A percentile compares a stretch with the other conserved stretches of the same genome.
Conservation (phyloP, 345 rosid genomes). For the Gossypium longicalyx region DNA sequence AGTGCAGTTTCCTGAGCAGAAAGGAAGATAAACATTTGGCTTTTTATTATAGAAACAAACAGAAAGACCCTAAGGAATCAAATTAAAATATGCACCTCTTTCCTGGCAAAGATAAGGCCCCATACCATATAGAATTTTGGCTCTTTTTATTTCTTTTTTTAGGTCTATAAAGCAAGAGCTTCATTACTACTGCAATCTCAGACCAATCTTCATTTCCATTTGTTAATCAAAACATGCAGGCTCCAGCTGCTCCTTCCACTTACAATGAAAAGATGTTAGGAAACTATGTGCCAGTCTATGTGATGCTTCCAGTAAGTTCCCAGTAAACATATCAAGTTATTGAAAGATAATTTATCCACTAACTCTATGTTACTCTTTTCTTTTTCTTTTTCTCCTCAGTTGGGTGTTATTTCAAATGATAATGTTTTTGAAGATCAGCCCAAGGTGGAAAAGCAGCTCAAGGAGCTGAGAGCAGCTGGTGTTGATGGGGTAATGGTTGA, state of each 20-base stretch:
- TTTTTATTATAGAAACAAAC: neutral
- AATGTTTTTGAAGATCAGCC: constrained; percentile 44
- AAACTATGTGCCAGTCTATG: constrained; percentile 71
- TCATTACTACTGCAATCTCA: neutral
- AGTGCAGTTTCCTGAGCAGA: neutral
- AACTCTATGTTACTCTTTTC: neutral
- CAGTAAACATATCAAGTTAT: neutral
- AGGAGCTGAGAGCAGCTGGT: constrained; percentile 56
- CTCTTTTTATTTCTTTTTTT: neutral
- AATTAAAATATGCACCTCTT: neutral
- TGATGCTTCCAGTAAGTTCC: constrained; percentile 82
- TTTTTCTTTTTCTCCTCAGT: constrained; percentile 27
- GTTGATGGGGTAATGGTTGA: constrained; percentile 83
- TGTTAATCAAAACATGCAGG: constrained; percentile 33
- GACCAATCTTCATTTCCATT: neutral
- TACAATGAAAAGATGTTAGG: constrained; percentile 44
- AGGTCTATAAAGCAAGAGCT: neutral
- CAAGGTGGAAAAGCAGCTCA: constrained; percentile 48
- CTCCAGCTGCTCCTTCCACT: constrained; percentile 14
- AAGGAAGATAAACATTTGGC: neutral
- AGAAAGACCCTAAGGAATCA: neutral
- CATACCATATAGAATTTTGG: neutral
- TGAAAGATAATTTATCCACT: neutral
- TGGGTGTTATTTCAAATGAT: constrained; percentile 54
- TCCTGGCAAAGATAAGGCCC: constrained; percentile 1